These are phyloP conservation scores for Cladosporium sp. DNA, from an alignment of 2,329 filamentous ascomycete genomes.

Conservation along the genomic window DNA sequence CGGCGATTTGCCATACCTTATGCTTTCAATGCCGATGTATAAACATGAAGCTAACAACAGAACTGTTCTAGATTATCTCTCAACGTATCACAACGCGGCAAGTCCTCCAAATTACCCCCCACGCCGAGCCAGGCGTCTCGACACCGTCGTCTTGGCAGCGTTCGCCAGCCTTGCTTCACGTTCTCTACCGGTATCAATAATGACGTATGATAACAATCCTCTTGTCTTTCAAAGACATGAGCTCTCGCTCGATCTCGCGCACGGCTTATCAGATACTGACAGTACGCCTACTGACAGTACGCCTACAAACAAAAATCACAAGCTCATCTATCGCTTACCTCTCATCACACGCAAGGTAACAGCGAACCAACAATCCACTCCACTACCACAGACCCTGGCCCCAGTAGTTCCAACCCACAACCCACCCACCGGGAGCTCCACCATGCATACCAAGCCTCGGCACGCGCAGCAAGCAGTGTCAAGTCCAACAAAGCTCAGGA, in stretches of 20 bases:
- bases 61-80: background rate
- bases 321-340: background rate
- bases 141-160: slow-evolving; percentile 7
- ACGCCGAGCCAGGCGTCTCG: slow-evolving; percentile 12
- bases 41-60: background rate
- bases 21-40: background rate
- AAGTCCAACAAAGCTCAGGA: background rate
- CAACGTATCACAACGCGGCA: background rate
- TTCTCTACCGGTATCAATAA: background rate
- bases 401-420: background rate
- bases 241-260: background rate
- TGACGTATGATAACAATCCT: background rate
- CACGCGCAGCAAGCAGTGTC: slow-evolving; percentile 8
- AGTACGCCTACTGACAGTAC: too few species aligned
- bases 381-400: background rate
- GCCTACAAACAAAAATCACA: too few species aligned
- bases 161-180: background rate
- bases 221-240: background rate
- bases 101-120: slow-evolving; percentile 3
- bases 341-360: background rate
- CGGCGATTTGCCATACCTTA: too few species aligned
- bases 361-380: background rate
- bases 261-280: background rate
- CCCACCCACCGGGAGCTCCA: background rate
- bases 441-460: slow-evolving; percentile 15